Conservation (phyloP, 2,329 filamentous ascomycete genomes). For the Apiospora rasikravindrae region DNA sequence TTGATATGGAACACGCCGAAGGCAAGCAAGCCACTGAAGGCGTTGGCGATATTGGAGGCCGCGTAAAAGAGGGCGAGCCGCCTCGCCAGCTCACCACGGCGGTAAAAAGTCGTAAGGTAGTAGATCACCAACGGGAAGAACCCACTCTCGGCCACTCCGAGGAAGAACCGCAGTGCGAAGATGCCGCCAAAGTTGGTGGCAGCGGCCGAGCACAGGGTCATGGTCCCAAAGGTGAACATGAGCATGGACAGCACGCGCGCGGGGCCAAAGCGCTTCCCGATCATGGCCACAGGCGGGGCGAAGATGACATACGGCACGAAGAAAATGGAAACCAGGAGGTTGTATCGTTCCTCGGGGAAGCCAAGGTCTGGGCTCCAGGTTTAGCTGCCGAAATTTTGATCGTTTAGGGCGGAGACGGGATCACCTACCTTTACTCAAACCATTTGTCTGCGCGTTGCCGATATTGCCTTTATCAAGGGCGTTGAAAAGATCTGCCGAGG, state of each 20-base stretch:
- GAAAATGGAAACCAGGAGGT: constrained; percentile 72
- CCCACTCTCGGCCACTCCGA: constrained; percentile 70
- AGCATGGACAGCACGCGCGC: constrained; percentile 64
- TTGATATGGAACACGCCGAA: constrained; percentile 56
- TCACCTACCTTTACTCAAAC: constrained; percentile 42
- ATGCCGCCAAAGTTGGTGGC: constrained; percentile 67
- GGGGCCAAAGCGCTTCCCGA: constrained; percentile 72
- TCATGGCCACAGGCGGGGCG: constrained; percentile 67
- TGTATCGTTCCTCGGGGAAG: constrained; percentile 69
- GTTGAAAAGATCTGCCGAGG: constrained; percentile 45
- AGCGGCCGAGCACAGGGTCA: constrained; percentile 64
- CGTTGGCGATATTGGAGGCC: constrained; percentile 73
- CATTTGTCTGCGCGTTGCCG: constrained; percentile 63
- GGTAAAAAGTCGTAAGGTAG: constrained; percentile 69
- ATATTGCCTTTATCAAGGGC: constrained; percentile 57
- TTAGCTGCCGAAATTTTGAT: constrained; percentile 28
- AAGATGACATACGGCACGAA: constrained; percentile 76
- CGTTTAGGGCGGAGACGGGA: not conserved
- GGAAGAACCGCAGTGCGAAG: constrained; percentile 71
- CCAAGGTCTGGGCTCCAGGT: constrained; percentile 50
- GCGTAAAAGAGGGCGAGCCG: constrained; percentile 78
- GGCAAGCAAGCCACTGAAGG: constrained; percentile 53
- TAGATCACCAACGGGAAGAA: constrained; percentile 72
- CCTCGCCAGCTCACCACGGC: constrained; percentile 71
- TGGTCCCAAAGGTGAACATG: constrained; percentile 71